phyloP scores from a whole-genome alignment of 768 basidiomycete genomes.

The Antrodiella citrinella region DNA sequence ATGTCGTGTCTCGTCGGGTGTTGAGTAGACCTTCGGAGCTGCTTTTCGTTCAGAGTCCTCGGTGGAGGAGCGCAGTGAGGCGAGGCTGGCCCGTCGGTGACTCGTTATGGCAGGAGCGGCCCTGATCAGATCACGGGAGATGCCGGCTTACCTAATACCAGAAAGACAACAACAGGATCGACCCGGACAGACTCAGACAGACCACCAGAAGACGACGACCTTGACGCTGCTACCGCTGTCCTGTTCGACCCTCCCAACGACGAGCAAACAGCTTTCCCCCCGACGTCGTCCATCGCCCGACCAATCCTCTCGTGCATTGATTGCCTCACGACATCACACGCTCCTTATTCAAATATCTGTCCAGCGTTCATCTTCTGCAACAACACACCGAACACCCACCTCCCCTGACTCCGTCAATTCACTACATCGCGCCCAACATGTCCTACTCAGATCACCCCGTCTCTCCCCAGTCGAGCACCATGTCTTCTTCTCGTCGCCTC shows the following conservation, averaged over 20 bases:
- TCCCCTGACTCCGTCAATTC: background rate
- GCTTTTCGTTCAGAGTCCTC: background rate
- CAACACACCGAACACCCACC: background rate
- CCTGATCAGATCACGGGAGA: background rate
- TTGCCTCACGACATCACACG: background rate
- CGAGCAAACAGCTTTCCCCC: too few relatives aligned
- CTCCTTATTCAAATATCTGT: background rate
- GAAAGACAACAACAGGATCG: too few relatives aligned
- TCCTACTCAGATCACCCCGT: constrained; percentile 21
- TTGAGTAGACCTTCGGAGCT: background rate
- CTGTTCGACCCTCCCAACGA: too few relatives aligned
- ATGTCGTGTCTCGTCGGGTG: background rate
- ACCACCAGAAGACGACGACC: too few relatives aligned
- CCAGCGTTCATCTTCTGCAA: background rate
- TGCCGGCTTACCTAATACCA: background rate
- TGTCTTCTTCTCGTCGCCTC: constrained; percentile 64
- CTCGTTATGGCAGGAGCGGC: background rate
- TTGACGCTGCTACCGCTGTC: too few relatives aligned
- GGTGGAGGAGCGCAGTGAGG: background rate
- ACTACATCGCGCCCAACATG: constrained; percentile 8
- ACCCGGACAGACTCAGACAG: too few relatives aligned
- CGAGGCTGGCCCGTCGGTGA: background rate
- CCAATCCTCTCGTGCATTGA: background rate
- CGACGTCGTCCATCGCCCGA: too few relatives aligned
- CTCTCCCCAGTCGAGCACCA: constrained; percentile 43